Conservation (phyloP, 164 flowering plant genomes). For the Nelumbo lutea region DNA sequence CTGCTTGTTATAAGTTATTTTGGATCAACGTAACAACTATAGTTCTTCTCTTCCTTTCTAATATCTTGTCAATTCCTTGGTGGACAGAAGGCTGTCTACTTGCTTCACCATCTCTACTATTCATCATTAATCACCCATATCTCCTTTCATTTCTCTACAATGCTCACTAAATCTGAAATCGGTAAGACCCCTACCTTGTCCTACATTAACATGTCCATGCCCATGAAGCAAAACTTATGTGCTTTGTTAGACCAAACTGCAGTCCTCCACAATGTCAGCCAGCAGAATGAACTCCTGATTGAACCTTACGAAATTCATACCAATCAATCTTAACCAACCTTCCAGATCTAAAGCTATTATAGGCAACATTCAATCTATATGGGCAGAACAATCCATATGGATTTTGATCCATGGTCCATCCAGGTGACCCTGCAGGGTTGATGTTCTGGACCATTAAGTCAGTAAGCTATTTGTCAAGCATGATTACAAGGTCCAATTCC, state of each 20-base stretch:
- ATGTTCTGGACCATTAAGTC: background rate
- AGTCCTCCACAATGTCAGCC: background rate
- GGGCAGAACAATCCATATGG: background rate
- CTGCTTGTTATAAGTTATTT: too few relatives aligned
- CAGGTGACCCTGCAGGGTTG: background rate
- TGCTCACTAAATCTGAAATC: too few relatives aligned
- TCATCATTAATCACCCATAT: too few relatives aligned
- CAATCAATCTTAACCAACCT: background rate
- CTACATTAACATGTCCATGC: too few relatives aligned
- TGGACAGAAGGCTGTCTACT: too few relatives aligned
- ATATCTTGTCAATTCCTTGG: too few relatives aligned
- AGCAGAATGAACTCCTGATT: background rate
- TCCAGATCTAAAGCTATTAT: background rate
- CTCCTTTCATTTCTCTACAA: too few relatives aligned
- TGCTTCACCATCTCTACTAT: too few relatives aligned
- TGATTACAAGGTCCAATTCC: background rate
- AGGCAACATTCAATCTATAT: background rate
- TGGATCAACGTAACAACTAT: too few relatives aligned
- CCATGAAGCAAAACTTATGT: background rate
- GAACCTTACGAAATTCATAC: background rate
- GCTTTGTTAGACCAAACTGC: background rate
- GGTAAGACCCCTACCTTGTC: too few relatives aligned
- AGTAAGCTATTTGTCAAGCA: background rate
- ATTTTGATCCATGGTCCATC: background rate
- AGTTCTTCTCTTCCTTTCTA: too few relatives aligned